Base-by-base conservation (phyloP, 495 filamentous ascomycete species). In the Chaetomium tenue region DNA sequence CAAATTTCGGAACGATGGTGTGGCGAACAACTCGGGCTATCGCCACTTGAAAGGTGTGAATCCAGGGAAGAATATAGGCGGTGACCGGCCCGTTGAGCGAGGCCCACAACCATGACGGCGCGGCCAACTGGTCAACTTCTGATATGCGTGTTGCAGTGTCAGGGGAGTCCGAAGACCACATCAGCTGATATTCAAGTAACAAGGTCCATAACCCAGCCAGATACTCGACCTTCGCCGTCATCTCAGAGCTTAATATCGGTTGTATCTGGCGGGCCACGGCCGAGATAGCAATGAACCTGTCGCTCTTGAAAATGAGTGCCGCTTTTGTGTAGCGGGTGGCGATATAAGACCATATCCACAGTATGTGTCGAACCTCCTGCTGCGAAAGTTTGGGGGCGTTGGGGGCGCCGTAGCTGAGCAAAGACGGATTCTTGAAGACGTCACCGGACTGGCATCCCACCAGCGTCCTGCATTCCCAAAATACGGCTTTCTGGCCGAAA, bases 201-300 rank as follows among this genome's bases (percentile, higher is more conserved):
- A 54, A 0, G 7, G 0, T n/a, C 52, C 52, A 54, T 3, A 37
- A 28, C 2, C 52, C 52, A 16, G 52, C 52, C 6, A 54, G 52
- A 33, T 54, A 54, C 3, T 54, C 15, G 3, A 54, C 52, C 7
- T 28, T 37, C 2, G 7, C 0, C 16, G n/a, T 13, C 2, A n/a
- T 23, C 16, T 16, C 52, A n/a, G 52, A 54, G 52, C 12, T 20
- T 12, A 54, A 23, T 12, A 37, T 37, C 11, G 2, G 26, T 11
- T 54, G 52, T 11, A 54, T 11, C 5, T 54, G 28, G 15, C 52
- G 52, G 28, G 28, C 52, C 3, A 54, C 0, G 28, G 52, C 52
- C 26, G 52, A 54, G 52, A 54, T 16, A 25, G 52, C 52, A 15
- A 54, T 20, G 52, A 54, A 54, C n/a, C 25, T 54, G 26, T 54